A percentile compares a stretch with the other conserved stretches of the same genome.
phyloP scores from a whole-genome alignment of 2,329 filamentous ascomycete species.

The Blumeriella jaapii region DNA sequence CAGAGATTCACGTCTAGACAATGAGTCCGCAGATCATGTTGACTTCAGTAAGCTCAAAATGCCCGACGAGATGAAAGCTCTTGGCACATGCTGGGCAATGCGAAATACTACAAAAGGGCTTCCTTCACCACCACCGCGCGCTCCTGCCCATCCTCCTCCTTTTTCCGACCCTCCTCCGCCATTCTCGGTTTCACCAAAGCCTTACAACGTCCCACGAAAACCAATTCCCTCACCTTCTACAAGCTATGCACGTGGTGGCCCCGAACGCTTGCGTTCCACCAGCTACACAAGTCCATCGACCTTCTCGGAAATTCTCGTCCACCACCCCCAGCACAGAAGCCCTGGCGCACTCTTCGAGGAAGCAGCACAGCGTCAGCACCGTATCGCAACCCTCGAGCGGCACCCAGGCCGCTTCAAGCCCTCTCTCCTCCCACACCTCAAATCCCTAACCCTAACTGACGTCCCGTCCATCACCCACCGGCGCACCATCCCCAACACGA shows the following conservation, averaged over 20 bases:
- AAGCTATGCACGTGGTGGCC: slow-evolving; percentile 6
- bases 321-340: slow-evolving; percentile 1
- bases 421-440: slow-evolving; percentile 14
- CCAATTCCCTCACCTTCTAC: too few relatives aligned
- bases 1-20: too few relatives aligned
- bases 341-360: slow-evolving; percentile 8
- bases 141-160: too few relatives aligned
- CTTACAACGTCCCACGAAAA: too few relatives aligned
- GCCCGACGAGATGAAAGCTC: slow-evolving; percentile 4
- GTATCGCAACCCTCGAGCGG: slow-evolving; percentile 10
- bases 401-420: slow-evolving; percentile 13
- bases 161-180: too few relatives aligned
- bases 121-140: too few relatives aligned
- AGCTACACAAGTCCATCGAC: slow-evolving; percentile 4
- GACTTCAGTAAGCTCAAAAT: slow-evolving; percentile 9
- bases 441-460: slow-evolving; percentile 11
- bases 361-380: slow-evolving; percentile 9
- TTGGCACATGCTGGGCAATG: slow-evolving; percentile 1
- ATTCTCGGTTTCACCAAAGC: too few relatives aligned
- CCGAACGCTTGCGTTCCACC: slow-evolving; percentile 7
- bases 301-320: slow-evolving; percentile 1
- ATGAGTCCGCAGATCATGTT: too few relatives aligned
- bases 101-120: background rate
- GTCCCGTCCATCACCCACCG: slow-evolving; percentile 10
- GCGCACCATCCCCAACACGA: slow-evolving; percentile 5